Conservation (phyloP, 495 filamentous ascomycete species). For the Aspergillus kassunensis region DNA sequence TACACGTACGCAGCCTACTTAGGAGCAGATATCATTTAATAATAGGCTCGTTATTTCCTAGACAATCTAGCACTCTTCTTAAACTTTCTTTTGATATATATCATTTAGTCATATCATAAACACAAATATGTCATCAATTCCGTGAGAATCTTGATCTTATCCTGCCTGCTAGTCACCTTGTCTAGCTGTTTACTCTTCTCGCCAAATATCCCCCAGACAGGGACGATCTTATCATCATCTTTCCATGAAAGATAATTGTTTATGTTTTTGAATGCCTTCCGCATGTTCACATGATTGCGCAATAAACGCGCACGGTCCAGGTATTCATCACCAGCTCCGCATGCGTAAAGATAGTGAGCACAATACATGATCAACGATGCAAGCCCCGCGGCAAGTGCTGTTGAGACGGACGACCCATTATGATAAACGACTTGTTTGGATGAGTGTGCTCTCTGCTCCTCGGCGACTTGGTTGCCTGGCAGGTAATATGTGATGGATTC, state of each 20-base stretch:
- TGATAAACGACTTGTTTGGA: not conserved
- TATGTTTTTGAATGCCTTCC: not conserved
- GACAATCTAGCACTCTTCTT: no score
- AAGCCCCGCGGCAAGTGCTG: not conserved
- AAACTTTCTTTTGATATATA: no score
- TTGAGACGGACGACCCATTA: not conserved
- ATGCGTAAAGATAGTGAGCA: not conserved
- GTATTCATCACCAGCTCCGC: not conserved
- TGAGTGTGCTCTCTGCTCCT: not conserved
- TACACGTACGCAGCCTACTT: no score
- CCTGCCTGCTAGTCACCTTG: not conserved
- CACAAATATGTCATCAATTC: not conserved
- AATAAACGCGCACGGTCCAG: not conserved
- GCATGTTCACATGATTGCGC: not conserved
- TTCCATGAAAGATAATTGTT: not conserved
- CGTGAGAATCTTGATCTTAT: not conserved
- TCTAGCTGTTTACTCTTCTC: not conserved
- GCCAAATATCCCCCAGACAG: not conserved
- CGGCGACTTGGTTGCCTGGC: conserved; percentile 1
- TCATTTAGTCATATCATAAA: no score
- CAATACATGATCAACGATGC: conserved; percentile 5
- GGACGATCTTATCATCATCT: not conserved
- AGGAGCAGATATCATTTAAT: no score
- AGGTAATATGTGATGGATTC: not conserved
- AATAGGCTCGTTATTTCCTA: no score